Evolutionary conservation across 129 eudicot species (phyloP).

Genomic region (Heracleum sosnowskyi): DNA sequence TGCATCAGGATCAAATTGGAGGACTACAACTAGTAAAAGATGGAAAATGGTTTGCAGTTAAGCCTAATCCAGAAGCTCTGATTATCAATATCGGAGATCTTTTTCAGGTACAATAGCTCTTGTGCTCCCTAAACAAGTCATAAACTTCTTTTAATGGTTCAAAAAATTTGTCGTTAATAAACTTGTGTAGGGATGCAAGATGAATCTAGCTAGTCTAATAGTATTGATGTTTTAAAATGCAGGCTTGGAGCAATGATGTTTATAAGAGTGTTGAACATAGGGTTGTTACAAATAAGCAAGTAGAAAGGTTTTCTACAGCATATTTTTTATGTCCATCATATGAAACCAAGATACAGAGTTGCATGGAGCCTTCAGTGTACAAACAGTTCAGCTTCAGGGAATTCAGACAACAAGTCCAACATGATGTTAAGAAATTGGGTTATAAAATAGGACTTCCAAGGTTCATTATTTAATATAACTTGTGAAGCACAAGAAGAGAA

Average conservation of each 20-base stretch:
- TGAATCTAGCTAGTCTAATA: neutral
- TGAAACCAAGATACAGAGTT: conserved; percentile 54
- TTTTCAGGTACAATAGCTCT: conserved; percentile 52
- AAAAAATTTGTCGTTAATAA: too few species aligned
- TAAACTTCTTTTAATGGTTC: too few species aligned
- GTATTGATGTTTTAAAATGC: neutral
- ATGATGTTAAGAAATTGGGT: conserved; percentile 62
- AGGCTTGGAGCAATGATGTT: conserved; percentile 90
- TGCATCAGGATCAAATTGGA: conserved; percentile 78
- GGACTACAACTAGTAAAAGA: conserved; percentile 75
- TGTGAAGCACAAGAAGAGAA: neutral
- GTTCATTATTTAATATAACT: conserved; percentile 29
- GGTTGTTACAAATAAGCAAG: conserved; percentile 46
- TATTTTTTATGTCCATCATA: conserved; percentile 72
- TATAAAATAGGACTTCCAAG: conserved; percentile 73
- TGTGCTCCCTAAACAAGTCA: neutral
- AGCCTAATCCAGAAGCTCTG: conserved; percentile 63
- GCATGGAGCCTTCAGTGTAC: conserved; percentile 36
- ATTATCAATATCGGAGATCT: conserved; percentile 76
- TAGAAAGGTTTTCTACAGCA: conserved; percentile 72
- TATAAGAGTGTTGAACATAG: conserved; percentile 84
- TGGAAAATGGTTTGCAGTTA: conserved; percentile 68
- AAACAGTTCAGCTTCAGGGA: conserved; percentile 60
- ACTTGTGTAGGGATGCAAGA: too few species aligned
- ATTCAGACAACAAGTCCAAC: conserved; percentile 62